Base-by-base conservation (phyloP, 495 filamentous ascomycete species). In the Hypoxylon lienhwacheense region DNA sequence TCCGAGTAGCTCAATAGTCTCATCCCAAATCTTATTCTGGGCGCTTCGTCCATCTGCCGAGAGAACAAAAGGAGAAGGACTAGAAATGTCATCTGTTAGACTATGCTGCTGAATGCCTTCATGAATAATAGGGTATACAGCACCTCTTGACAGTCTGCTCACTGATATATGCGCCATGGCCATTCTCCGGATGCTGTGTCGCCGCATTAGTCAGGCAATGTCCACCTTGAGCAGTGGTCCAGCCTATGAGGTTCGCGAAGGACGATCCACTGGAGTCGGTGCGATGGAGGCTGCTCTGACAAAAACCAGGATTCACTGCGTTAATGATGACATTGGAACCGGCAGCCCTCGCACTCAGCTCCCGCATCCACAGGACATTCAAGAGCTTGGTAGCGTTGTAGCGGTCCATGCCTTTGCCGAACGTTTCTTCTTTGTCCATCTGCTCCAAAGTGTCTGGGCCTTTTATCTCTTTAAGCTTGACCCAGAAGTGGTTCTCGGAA, bases 311-410 rank as follows among this genome's bases (percentile, higher is more conserved):
- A 20, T 61, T 61, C 33, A 61, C 57, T 6, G 44, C 39, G 22
- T 61, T 50, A 25, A 61, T 56, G 20, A 55, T 24, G 22, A 56
- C 31, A 15, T 61, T 44, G 1, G 37, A 22, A 10, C 14, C 40
- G 44, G 6, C 12, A 11, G 32, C 43, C 24, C 29, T 35, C 1
- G 35, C 25, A 36, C 39, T 51, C 0, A 61, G 36, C 37, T 55
- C 57, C 20, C 57, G 57, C 52, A 45, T 56, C 57, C 57, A 61
- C 14, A 61, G 52, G 1, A 61, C 44, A 14, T 56, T 56, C 11
- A 61, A 29, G 0, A 61, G 45, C 32, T 61, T 61, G 8, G 36
- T 56, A 1, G n/a, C 3, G 44, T 26, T 56, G 37, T 61, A 61
- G 11, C 57, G 43, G n/a, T 61, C 57, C 51, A 56, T 61, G 22